Base-by-base conservation (phyloP, 2,329 filamentous ascomycete species). In the Fusarium sp. region DNA sequence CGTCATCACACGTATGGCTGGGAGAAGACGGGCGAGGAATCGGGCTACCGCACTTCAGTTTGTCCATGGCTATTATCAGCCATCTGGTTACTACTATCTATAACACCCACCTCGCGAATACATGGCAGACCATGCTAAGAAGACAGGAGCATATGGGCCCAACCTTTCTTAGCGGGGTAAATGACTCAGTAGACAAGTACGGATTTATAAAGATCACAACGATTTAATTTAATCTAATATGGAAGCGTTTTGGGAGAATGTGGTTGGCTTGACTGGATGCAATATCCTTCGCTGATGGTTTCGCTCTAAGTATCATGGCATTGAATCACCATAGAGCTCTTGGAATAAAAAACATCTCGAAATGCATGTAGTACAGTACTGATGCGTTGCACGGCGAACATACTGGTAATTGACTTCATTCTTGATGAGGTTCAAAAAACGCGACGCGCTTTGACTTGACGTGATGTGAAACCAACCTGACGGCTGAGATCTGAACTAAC, bases 381-480 rank as follows among this genome's bases (percentile, higher is more conserved):
- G 27, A 13, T 11, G 27, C 27, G 5, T 33, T 33, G 23, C 30
- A 32, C 39, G 65, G 60, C 51, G n/a, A 43, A 43, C 33, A 56
- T 45, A 23, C 32, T 41, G 22, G 44, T 45, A 30, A 30, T 10
- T 11, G 27, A 30, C 37, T 10, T n/a, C 35, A 37, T n/a, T n/a
- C 35, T 37, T n/a, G 13, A 48, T 43, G 40, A 39, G 40, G 46
- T 44, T 61, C 40, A 13, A 53, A 53, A 19, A 62, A 52, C 56
- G 62, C 52, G 66, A 62, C 62, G 56, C 62, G 62, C 19, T 40
- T 43, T 23, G 49, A 62, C 56, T 48, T 65, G 61, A 39, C 35
- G 11, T 57, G 37, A 56, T 25, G 27, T 49, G 30, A 19, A 23
- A 56, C 56, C n/a, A 23, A 56, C 56, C n/a, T 48, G 51, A 52